Evolutionary conservation across 345 rosid species (phyloP).

Genomic region (Eucalyptus brandiana): DNA sequence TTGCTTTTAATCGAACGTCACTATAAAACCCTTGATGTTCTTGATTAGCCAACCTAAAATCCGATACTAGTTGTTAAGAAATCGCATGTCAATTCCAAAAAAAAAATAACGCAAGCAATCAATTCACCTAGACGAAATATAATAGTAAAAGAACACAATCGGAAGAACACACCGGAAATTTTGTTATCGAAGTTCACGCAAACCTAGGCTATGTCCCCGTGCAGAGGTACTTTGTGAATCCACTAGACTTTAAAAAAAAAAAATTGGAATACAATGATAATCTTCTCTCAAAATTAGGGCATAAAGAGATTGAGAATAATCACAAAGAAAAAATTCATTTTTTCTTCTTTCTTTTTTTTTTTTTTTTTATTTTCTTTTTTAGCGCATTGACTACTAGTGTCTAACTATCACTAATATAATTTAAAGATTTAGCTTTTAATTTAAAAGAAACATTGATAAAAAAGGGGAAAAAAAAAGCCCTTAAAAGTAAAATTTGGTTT

Average conservation of each 20-base stretch:
- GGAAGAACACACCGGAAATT: too few species aligned
- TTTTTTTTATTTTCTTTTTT: too few species aligned
- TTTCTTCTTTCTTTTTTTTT: too few species aligned
- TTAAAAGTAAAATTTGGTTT: not conserved
- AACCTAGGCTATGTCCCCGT: rapidly evolving
- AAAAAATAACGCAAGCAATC: not conserved
- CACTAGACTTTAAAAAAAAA: too few species aligned
- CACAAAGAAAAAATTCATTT: too few species aligned
- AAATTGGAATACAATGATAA: rapidly evolving
- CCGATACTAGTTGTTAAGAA: rapidly evolving
- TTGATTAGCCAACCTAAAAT: not conserved
- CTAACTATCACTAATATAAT: not conserved
- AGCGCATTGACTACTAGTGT: rapidly evolving
- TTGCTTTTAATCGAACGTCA: not conserved
- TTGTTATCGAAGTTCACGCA: not conserved
- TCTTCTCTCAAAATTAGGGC: too few species aligned
- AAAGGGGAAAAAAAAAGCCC: rapidly evolving
- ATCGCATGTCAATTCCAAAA: rapidly evolving
- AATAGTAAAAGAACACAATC: too few species aligned
- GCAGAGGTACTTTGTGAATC: rapidly evolving
- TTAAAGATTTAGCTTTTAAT: too few species aligned
- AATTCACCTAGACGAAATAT: rapidly evolving
- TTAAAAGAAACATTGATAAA: too few species aligned
- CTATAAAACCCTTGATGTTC: too few species aligned
- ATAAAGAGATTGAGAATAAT: not conserved